phyloP scores from a whole-genome alignment of 441 rosid species.

The Macaranga tanarius region DNA sequence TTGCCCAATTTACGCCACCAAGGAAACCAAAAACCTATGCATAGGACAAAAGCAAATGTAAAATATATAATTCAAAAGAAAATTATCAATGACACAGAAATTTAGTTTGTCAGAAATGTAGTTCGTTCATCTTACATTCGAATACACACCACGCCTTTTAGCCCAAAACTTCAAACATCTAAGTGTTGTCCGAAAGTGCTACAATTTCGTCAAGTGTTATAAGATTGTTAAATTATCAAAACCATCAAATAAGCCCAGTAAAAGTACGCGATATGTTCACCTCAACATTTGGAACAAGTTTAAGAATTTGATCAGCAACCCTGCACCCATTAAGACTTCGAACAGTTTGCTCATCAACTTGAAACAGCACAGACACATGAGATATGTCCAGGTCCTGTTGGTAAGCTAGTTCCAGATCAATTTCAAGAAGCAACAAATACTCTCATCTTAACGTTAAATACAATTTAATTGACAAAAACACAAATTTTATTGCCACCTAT shows the following conservation, averaged over 20 bases:
- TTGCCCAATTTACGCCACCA: slow-evolving; percentile 83
- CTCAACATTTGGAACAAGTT: slow-evolving; percentile 88
- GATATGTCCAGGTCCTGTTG: slow-evolving; percentile 88
- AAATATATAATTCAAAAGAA: background rate
- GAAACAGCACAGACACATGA: slow-evolving; percentile 54
- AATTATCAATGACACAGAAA: background rate
- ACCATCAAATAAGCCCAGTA: slow-evolving; percentile 9
- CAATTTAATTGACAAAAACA: background rate
- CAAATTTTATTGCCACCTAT: background rate
- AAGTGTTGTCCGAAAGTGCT: slow-evolving; percentile 77
- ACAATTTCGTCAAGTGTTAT: slow-evolving; percentile 23
- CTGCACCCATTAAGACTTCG: slow-evolving; percentile 97
- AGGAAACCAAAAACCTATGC: slow-evolving; percentile 73
- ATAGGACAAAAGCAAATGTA: slow-evolving; percentile 21
- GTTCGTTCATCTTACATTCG: slow-evolving; percentile 45
- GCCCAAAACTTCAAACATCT: slow-evolving; percentile 95
- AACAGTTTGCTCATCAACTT: slow-evolving; percentile 87
- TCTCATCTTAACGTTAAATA: background rate
- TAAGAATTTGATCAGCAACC: slow-evolving; percentile 96
- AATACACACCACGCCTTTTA: slow-evolving; percentile 81
- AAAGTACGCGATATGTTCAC: slow-evolving; percentile 30
- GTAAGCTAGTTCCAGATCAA: slow-evolving; percentile 18
- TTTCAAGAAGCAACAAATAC: slow-evolving; percentile 10
- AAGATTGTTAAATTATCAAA: slow-evolving; percentile 13
- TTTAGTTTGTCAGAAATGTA: too few species aligned